Evolutionary conservation across 2,329 filamentous ascomycete genomes (phyloP).

Genomic region (Elsinoe necatrix): DNA sequence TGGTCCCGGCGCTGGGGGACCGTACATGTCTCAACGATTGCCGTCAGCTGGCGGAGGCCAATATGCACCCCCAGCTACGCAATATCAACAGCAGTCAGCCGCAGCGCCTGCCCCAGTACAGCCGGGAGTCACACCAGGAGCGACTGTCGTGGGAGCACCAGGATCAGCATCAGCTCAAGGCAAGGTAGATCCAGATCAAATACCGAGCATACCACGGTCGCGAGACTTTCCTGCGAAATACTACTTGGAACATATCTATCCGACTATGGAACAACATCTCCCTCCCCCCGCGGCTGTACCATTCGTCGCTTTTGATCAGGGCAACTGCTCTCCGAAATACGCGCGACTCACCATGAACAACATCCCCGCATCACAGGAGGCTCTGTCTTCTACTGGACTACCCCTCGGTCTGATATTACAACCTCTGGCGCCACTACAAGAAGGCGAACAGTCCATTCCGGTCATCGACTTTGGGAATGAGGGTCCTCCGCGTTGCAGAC

Average conservation of each 20-base stretch:
- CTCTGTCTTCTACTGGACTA: conserved; percentile 68
- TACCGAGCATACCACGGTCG: conserved; percentile 80
- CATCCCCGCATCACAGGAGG: conserved; percentile 75
- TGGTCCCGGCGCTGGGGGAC: conserved; percentile 18
- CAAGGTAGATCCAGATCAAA: conserved; percentile 80
- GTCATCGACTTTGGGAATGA: conserved; percentile 89
- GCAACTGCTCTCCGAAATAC: conserved; percentile 92
- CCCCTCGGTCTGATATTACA: conserved; percentile 84
- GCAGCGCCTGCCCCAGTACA: conserved; percentile 20
- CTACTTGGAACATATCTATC: conserved; percentile 81
- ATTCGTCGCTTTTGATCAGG: conserved; percentile 91
- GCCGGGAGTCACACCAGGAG: conserved; percentile 21
- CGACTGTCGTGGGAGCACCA: conserved; percentile 31
- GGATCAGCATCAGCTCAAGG: conserved; percentile 55
- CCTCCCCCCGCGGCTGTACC: conserved; percentile 82
- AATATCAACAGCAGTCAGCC: conserved; percentile 27
- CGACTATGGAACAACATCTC: conserved; percentile 88
- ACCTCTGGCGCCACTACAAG: conserved; percentile 71
- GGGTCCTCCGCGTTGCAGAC: conserved; percentile 81
- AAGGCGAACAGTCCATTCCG: conserved; percentile 79
- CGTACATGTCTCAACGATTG: conserved; percentile 34
- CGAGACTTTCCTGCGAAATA: conserved; percentile 75
- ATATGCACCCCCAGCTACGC: conserved; percentile 12
- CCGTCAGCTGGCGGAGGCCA: conserved; percentile 2
- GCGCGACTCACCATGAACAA: conserved; percentile 87